Evolutionary conservation across 2,329 filamentous ascomycete species (phyloP).

Genomic region (Fusarium verrucosum): DNA sequence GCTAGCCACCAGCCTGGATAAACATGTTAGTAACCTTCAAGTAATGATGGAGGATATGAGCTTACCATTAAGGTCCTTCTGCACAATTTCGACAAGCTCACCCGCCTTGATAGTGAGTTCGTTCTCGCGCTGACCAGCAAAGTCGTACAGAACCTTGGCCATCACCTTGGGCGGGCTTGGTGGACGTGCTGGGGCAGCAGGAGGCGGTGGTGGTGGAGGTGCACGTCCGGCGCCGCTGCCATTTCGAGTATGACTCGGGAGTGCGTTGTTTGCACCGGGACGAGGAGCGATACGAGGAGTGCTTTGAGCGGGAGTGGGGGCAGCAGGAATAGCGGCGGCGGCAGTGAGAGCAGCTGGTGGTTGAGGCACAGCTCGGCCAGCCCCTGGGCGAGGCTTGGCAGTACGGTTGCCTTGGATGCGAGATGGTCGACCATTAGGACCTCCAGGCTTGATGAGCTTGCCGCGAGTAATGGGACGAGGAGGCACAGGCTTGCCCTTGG

Average conservation of each 20-base stretch:
- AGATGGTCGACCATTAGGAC: constrained; percentile 82
- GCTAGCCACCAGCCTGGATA: constrained; percentile 91
- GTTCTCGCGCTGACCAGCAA: constrained; percentile 82
- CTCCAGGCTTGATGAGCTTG: constrained; percentile 89
- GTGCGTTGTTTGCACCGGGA: constrained; percentile 21
- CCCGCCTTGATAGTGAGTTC: constrained; percentile 83
- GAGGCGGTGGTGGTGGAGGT: constrained; percentile 73
- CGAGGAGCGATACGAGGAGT: constrained; percentile 25
- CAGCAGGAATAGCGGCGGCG: constrained; percentile 41
- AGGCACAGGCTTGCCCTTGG: constrained; percentile 85
- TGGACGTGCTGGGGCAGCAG: constrained; percentile 62
- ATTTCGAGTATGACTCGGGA: constrained; percentile 64
- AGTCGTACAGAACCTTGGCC: constrained; percentile 93
- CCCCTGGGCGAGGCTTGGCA: constrained; percentile 56
- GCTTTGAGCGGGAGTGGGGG: constrained; percentile 37
- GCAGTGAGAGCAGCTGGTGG: constrained; percentile 47
- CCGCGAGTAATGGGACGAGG: constrained; percentile 92
- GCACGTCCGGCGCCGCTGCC: constrained; percentile 61
- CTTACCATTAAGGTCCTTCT: constrained; percentile 95
- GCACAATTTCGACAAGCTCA: constrained; percentile 87
- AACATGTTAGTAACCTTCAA: constrained; percentile 46
- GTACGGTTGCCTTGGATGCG: constrained; percentile 67
- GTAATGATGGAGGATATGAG: background rate
- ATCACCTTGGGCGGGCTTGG: constrained; percentile 70
- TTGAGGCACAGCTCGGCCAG: constrained; percentile 48